Base-by-base conservation (phyloP, 345 rosid species). In the Populus euphratica region DNA sequence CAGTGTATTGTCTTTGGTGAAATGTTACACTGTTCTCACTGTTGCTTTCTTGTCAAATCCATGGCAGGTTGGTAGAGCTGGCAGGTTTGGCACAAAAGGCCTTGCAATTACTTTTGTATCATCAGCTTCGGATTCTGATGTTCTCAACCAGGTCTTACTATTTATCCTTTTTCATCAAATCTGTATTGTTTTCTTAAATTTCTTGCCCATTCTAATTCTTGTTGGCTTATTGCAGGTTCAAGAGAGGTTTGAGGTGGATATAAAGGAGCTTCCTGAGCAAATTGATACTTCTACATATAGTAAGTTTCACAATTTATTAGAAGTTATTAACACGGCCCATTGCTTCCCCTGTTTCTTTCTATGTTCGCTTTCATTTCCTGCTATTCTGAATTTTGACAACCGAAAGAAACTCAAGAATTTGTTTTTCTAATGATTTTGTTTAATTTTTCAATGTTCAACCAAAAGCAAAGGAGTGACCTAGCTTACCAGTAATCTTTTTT, bases 41-140 rank as follows among this genome's bases (percentile, higher is more conserved):
- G 18, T 47, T 17, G 8, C 17, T 8, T 27, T 31, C 5, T 67
- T 50, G 11, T n/a, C 69, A 38, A 36, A 56, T 76, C 31, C 38
- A 16, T 73, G 47, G 56, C 78, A 91, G 99, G 99, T 96, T 61
- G 99, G 99, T 27, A 88, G 99, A 85, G 99, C 98, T 81, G 98
- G 99, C 65, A 89, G 99, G 82, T 96, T 96, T 86, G 99, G 99
- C 49, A 96, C 99, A 0, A 96, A 96, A 81, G 98, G 99, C 50
- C 97, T 96, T 49, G 98, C 98, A 18, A 96, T 96, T 43, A 96
- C 99, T 35, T 94, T 96, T 78, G 98, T 94, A 31, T 90, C 98
- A 39, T 96, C 97, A 73, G 88, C 96, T 72, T 88, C 97, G 0
- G 98, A 96, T 41, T 96, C 98, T 0, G 97, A 87, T 72, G 94